Base-by-base conservation (phyloP, 441 rosid species). In the Mallotus japonicus region DNA sequence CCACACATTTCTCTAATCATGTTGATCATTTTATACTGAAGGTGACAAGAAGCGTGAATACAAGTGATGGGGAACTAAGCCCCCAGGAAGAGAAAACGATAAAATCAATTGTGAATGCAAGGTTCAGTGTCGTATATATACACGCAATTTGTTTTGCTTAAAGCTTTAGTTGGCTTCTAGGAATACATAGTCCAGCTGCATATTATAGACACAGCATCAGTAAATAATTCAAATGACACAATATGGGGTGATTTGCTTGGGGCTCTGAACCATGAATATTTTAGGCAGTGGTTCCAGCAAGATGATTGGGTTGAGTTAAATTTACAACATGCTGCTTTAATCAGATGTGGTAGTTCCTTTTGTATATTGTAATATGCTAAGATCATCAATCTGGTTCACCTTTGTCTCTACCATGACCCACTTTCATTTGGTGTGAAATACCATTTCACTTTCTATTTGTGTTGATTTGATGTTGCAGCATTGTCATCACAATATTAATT, bases 31-130 rank as follows among this genome's bases (percentile, higher is more conserved):
- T 51, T 20, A 40, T 44, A 71, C 58, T 51, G 19, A 73, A 95
- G 98, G 99, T 95, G 76, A 91, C 97, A 24, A 88, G 97, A 82
- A 87, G 95, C 77, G 92, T 85, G 47, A 92, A 91, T 63, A 88
- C 92, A 13, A 71, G 79, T 20, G 34, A 65, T 20, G 87, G 92
- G 1, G 82, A 80, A 65, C 77, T 87, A 9, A 91, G 99, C 75
- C 87, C 90, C 8, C 98, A 95, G 79, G 98, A 95, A 81, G 79
- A 85, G 73, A 83, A 73, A 56, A 95, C 99, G 24, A 82, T 93
- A 76, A 85, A 92, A 20, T 91, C 96, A 65, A 95, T 95, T 62
- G 98, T 90, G 51, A 76, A 77, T 83, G 99, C 99, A 79, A 92
- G 99, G 99, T 92, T 71, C 32, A 14, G 40, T 1, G 11, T n/a